Evolutionary conservation across 2,329 filamentous ascomycete genomes (phyloP), one percentile per base, ranked within the genome.

Genomic region (Septoria linicola): DNA sequence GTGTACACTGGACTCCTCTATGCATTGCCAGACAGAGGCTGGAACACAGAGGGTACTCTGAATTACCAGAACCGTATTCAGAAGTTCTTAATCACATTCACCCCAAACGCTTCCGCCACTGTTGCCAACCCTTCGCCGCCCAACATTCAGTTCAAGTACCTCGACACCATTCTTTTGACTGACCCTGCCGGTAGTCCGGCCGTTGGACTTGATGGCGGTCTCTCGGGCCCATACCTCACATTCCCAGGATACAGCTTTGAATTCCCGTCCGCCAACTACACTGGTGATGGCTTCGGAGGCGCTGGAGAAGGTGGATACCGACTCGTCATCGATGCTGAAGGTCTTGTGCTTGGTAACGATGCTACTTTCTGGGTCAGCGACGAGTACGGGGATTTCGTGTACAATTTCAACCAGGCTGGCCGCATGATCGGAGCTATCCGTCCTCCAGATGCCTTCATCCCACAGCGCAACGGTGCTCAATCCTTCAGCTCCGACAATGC

Each of bases 11-110:
- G 83, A 13, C 75, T 79, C 3, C 63, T 88, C 17, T 89, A 80
- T 70, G 73, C 76, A 10, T 68, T 88, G 13, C 85, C 85, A 1
- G 61, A 63, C 39, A 42, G 59, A 6, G 85, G 85, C 31, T 89
- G 85, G 84, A 88, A 89, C 63, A 88, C 84, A 0, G 73, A 87
- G 59, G 85, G 83, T 37, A 88, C 85, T 7, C 59, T 84, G 14
- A 87, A 87, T 65, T 87, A 78, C 65, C 80, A 87, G 58, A 77
- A 79, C 2, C 78, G 85, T 27, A 76, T 89, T 21, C 85, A 89
- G 68, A 84, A 86, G 63, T 83, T 88, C 65, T 66, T 72, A 42
- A 72, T 89, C 41, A 76, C 73, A 1, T 78, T 88, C 60, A 80
- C 76, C 0, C 77, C 81, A 2, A 70, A 75, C 2, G 67, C 70